A percentile compares a stretch with the other conserved stretches of the same genome.
Conservation (phyloP, 2,329 filamentous ascomycete species). For the Pseudofabraea citricarpa region DNA sequence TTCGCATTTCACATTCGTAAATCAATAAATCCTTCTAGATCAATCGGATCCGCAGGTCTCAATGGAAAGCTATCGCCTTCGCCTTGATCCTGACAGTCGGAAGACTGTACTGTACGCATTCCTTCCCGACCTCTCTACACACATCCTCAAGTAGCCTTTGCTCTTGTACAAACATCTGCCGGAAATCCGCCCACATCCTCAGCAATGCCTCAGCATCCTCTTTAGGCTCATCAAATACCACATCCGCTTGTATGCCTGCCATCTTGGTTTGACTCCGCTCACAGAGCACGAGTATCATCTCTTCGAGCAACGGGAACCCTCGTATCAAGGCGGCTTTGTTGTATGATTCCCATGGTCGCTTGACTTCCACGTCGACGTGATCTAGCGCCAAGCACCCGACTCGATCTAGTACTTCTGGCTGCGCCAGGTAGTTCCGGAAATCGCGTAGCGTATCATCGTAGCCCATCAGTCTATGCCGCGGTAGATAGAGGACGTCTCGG, state of each 20-base stretch:
- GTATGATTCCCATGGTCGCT: conserved; percentile 46
- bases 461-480: conserved; percentile 29
- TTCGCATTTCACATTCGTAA: too few relatives aligned
- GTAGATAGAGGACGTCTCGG: conserved; percentile 24
- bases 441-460: conserved; percentile 33
- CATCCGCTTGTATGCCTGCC: conserved; percentile 6
- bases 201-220: conserved; percentile 15
- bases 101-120: conserved; percentile 17
- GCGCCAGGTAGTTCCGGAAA: conserved; percentile 31
- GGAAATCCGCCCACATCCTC: conserved; percentile 23
- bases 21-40: too few relatives aligned
- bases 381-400: conserved; percentile 40
- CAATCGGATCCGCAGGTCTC: too few relatives aligned
- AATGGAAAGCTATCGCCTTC: too few relatives aligned
- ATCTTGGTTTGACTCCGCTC: conserved; percentile 1
- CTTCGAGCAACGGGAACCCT: conserved; percentile 31
- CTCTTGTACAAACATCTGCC: conserved; percentile 20
- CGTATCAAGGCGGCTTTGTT: conserved; percentile 42
- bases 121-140: conserved; percentile 12
- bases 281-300: conserved; percentile 20
- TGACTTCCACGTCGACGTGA: conserved; percentile 37
- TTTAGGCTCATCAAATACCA: conserved; percentile 15
- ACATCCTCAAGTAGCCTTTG: conserved; percentile 20
- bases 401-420: conserved; percentile 26
- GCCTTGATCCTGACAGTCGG: conserved; percentile 20